Base-by-base conservation (phyloP, 768 basidiomycete species). In the Termitomyces sp. region DNA sequence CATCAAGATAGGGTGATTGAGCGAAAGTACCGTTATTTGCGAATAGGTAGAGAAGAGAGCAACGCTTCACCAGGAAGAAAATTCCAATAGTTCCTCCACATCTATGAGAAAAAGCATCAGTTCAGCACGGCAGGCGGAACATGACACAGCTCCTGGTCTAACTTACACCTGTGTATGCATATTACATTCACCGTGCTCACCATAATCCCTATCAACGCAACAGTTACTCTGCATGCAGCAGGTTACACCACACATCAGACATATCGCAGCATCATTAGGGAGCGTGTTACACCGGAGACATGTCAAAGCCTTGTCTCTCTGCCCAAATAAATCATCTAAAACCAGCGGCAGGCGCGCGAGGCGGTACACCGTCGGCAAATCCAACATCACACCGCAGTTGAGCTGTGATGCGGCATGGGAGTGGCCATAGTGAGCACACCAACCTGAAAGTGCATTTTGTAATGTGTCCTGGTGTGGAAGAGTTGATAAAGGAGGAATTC, bases 161-260 rank as follows among this genome's bases (percentile, higher is more conserved):
- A n/a, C 94, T 68, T 67, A 97, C 96, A 92, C 89, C 81, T 94
- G 80, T 51, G 88, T 91, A 68, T 98, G 97, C 79, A 90, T 83
- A 69, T 98, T 99, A 70, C 95, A 98, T 67, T 99, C 96, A 29
- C 96, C 97, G 26, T 87, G 75, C 16, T 79, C 76, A 18, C 76
- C 79, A 44, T 86, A 83, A 29, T 85, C 79, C 51, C 71, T 64
- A 61, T 94, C 93, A 62, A 79, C 76, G 69, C 97, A 99, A 66
- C 97, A 99, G 60, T 94, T 87, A 63, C 92, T 92, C 68, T 93
- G 89, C 76, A 95, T 81, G 67, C 97, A 98, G 10, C 90, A 84
- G 15, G 88, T 85, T 49, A 84, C 76, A 0, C 97, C 97, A 63
- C 97, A 99, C 51, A 94, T 78, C 60, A 98, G 70, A 69, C 97